Evolutionary conservation across 257 asterid species (phyloP), one percentile per base, ranked within the genome.

Genomic region (Anisodus tanguticus): DNA sequence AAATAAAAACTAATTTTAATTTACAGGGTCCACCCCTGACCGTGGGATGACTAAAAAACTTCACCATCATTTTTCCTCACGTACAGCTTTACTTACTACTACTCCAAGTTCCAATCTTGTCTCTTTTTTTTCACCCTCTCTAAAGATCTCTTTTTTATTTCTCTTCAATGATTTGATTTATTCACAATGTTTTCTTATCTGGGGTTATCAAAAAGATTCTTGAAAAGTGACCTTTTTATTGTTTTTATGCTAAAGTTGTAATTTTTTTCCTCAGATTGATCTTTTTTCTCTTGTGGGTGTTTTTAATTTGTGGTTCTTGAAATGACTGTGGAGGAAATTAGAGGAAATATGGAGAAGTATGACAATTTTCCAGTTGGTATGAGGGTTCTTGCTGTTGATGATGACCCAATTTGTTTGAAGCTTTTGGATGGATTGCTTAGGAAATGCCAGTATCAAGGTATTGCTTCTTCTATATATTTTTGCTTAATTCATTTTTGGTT

Each of bases 351-450:
- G 31, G 92, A 87, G 8, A 86, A 91, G 69, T 79, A 79, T 83
- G 95, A 89, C 53, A 70, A 84, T 59, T 95, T 95, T 54, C 98
- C 98, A 1, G 90, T 90, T 85, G 98, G 98, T 67, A 86, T 95
- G 91, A 93, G 92, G 81, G 96, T 95, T 88, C 98, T 95, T 87
- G 97, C 98, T 12, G 98, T 95, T 79, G 98, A 95, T 85, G 98
- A 95, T 87, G 92, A 95, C 88, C 93, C 91, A 45, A 89, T 85
- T 89, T 95, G 97, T 87, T 92, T 95, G 87, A 91, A 87, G 91
- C 57, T 93, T 19, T 85, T 95, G 91, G 97, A 92, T 39, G 88
- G 88, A 51, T 86, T 93, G 63, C 98, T 95, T 74, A 87, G 93
- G 62, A 93, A 90, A 90, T 95, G 98, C 92, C 91, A 92, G 82